Evolutionary conservation across 257 asterid species (phyloP).

Genomic region (Nicotiana undulata): DNA sequence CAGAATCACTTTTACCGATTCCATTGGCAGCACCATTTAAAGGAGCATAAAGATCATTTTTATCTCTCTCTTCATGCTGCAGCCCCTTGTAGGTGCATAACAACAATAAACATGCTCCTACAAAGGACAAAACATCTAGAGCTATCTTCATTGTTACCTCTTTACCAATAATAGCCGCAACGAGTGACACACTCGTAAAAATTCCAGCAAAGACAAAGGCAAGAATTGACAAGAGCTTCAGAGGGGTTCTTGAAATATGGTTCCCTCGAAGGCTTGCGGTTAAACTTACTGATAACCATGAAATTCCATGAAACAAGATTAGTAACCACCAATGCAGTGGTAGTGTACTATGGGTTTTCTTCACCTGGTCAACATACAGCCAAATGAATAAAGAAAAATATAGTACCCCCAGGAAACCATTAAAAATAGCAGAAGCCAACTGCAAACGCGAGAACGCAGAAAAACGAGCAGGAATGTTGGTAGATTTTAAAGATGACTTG

Average conservation of each 20-base stretch:
- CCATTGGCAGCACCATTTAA: no score
- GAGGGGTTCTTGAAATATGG: slow-evolving; percentile 34
- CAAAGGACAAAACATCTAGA: no score
- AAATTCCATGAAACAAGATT: slow-evolving; percentile 51
- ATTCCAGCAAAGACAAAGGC: slow-evolving; percentile 52
- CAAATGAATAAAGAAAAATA: slow-evolving; percentile 45
- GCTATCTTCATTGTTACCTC: slow-evolving; percentile 14
- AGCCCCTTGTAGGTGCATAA: no score
- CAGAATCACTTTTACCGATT: no score
- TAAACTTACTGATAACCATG: slow-evolving; percentile 52
- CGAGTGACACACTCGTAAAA: slow-evolving; percentile 42
- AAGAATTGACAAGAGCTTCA: slow-evolving; percentile 54
- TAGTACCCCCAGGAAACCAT: slow-evolving; percentile 49
- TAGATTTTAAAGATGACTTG: slow-evolving; percentile 33
- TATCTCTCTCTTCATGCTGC: no score
- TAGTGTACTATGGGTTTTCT: slow-evolving; percentile 14
- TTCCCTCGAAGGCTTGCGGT: slow-evolving; percentile 53
- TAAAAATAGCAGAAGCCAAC: slow-evolving; percentile 44
- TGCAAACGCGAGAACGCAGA: slow-evolving; percentile 38
- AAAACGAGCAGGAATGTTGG: slow-evolving; percentile 9
- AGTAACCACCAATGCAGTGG: slow-evolving; percentile 70
- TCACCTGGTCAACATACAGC: slow-evolving; percentile 47
- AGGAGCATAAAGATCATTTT: no score
- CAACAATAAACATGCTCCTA: no score
- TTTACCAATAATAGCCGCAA: slow-evolving; percentile 23